Evolutionary conservation across 75 land plant genomes (phyloP).

Genomic region (Picea sitchensis): DNA sequence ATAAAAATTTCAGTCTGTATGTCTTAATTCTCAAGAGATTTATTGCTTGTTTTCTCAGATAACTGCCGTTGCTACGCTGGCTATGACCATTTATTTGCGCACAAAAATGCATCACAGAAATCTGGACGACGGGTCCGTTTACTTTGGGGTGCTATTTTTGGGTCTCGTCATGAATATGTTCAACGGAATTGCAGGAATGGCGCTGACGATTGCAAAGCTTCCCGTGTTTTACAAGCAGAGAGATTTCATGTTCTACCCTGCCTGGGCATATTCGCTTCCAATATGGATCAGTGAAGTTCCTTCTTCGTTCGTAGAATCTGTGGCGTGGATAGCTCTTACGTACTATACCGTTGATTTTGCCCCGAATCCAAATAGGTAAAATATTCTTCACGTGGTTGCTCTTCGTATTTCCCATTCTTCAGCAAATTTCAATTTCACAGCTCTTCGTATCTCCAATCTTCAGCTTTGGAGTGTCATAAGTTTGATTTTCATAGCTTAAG

Average conservation of each 20-base stretch:
- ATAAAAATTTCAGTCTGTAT: too few species aligned
- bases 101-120: slow-evolving; percentile 36
- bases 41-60: not conserved
- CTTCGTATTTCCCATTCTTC: too few species aligned
- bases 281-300: slow-evolving; percentile 40
- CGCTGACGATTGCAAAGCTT: slow-evolving; percentile 35
- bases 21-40: too few species aligned
- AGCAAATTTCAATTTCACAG: too few species aligned
- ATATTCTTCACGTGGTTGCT: too few species aligned
- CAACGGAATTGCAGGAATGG: slow-evolving; percentile 47
- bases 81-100: slow-evolving; percentile 53
- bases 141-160: slow-evolving; percentile 46
- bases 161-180: slow-evolving; percentile 49
- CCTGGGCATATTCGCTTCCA: slow-evolving; percentile 60
- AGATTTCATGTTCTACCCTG: slow-evolving; percentile 54
- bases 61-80: slow-evolving; percentile 21
- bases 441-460: too few species aligned
- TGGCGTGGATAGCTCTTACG: slow-evolving; percentile 35
- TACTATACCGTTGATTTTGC: slow-evolving; percentile 64
- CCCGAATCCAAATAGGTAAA: slow-evolving; percentile 18
- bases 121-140: slow-evolving; percentile 36
- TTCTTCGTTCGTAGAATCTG: slow-evolving; percentile 34
- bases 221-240: slow-evolving; percentile 70
- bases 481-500: too few species aligned
- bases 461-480: too few species aligned